Evolutionary conservation across 352 stramenopile species (phyloP).

Genomic region (Phytopythium delawarense): DNA sequence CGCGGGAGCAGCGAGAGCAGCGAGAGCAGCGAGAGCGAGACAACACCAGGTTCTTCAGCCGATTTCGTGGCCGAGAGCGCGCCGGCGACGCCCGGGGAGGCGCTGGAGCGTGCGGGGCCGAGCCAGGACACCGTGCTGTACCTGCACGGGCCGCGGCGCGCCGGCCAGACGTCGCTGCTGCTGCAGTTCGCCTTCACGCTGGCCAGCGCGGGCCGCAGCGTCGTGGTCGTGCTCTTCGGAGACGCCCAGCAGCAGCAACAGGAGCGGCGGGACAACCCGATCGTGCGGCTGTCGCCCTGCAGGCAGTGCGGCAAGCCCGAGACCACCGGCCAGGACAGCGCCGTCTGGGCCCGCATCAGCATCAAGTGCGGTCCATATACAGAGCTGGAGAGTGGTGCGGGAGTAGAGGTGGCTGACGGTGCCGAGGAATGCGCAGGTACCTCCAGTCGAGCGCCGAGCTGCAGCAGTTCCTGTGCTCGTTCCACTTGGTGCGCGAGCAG

Average conservation of each 20-base stretch:
- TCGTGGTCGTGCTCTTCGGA: conserved; percentile 47
- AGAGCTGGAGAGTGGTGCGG: not conserved
- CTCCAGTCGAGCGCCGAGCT: conserved; percentile 36
- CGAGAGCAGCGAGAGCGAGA: too few species aligned
- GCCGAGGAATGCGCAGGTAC: conserved; percentile 26
- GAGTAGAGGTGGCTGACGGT: not conserved
- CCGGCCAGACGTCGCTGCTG: conserved; percentile 56
- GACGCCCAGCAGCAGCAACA: conserved; percentile 20
- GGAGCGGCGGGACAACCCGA: conserved; percentile 10
- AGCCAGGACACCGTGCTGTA: conserved; percentile 28
- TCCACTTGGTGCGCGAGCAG: conserved; percentile 42
- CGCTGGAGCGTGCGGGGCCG: not conserved
- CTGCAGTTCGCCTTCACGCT: conserved; percentile 64
- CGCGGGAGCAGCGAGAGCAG: not conserved
- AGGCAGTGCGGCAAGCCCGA: conserved; percentile 29
- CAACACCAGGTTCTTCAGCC: not conserved
- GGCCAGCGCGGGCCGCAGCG: conserved; percentile 28
- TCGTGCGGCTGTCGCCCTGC: conserved; percentile 44
- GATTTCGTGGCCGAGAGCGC: conserved; percentile 11
- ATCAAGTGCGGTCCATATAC: conserved; percentile 40
- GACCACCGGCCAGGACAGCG: conserved; percentile 44
- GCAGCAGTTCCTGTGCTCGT: conserved; percentile 55
- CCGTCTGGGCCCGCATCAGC: conserved; percentile 45
- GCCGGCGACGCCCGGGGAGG: not conserved
- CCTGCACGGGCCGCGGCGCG: conserved; percentile 33